Conservation (phyloP, 768 basidiomycete species). For the Pleurotus ostreatus region DNA sequence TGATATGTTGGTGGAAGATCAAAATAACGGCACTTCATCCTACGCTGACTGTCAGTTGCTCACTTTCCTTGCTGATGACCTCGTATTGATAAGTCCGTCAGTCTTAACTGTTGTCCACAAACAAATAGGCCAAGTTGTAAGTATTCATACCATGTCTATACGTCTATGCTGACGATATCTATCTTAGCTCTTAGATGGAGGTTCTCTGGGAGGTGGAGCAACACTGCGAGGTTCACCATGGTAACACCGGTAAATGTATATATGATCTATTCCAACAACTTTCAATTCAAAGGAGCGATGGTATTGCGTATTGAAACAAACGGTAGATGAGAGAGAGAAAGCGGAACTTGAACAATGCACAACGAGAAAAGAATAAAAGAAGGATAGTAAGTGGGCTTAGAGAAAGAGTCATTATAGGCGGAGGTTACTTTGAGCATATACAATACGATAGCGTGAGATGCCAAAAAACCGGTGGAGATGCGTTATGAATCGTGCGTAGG, state of each 20-base stretch:
- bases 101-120: constrained; percentile 47
- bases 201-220: constrained; percentile 31
- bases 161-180: constrained; percentile 6
- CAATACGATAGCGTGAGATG: constrained; percentile 4
- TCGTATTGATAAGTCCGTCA: constrained; percentile 17
- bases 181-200: constrained; percentile 33
- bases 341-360: constrained; percentile 8
- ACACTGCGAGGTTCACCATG: constrained; percentile 39
- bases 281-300: constrained; percentile 20
- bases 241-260: constrained; percentile 20
- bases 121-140: constrained; percentile 45
- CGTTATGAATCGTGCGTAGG: constrained; percentile 23
- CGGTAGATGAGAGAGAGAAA: constrained; percentile 16
- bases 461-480: constrained; percentile 10
- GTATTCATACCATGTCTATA: constrained; percentile 12
- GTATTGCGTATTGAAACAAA: constrained; percentile 25
- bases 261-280: constrained; percentile 6
- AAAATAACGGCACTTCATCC: constrained; percentile 92
- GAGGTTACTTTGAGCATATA: not conserved
- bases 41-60: constrained; percentile 77
- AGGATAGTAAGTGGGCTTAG: constrained; percentile 1
- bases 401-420: not conserved
- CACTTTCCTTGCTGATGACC: not conserved
- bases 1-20: constrained; percentile 96
- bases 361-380: constrained; percentile 14